Evolutionary conservation across 225 moss, liverwort and hornwort species (phyloP), one percentile per base, ranked within the genome.

Genomic region (Ulota crispa): DNA sequence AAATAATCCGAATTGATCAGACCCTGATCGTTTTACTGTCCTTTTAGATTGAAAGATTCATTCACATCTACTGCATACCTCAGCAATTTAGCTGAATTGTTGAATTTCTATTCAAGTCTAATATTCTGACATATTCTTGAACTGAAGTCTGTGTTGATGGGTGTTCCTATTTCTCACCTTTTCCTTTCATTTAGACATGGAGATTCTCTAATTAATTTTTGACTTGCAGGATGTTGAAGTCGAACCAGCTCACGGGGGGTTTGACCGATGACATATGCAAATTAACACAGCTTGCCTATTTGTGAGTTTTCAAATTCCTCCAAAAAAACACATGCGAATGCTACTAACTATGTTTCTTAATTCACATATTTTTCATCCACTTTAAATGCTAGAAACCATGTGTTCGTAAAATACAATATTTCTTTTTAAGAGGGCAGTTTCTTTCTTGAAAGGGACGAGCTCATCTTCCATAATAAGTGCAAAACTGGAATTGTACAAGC

Each of bases 221-320:
- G 60, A 67, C 70, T 60, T 77, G 77, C 86, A 90, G 90, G 72
- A 88, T 84, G 88, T 79, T 90, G 64, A 90, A 90, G 64, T 81
- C 87, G 16, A 90, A 90, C 65, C 82, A 90, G 83, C 88, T 90
- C 62, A 84, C 90, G 20, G 90, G 90, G 77, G 85, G 73, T 0
- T 68, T 90, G 70, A 82, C 86, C 55, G 87, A 87, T 56, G 90
- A 90, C 70, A 88, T 90, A 86, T 90, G 90, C 86, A 87, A 88
- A 80, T 65, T 86, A 79, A 88, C 90, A 0, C 87, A 90, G 82
- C 90, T 90, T 64, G 82, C 86, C 73, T 88, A 90, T 54, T 90
- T 90, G 90, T 90, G 53, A 90, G 90, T 77, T 70, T 41, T 74
- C 19, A 68, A 54, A 9, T 68, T 45, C 45, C 54, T 72, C 28